Percentiles rank a stretch among this genome's conserved stretches.
These are phyloP conservation scores for Micromonas commoda DNA, from an alignment of 139 green algal species.

Conservation along the genomic window DNA sequence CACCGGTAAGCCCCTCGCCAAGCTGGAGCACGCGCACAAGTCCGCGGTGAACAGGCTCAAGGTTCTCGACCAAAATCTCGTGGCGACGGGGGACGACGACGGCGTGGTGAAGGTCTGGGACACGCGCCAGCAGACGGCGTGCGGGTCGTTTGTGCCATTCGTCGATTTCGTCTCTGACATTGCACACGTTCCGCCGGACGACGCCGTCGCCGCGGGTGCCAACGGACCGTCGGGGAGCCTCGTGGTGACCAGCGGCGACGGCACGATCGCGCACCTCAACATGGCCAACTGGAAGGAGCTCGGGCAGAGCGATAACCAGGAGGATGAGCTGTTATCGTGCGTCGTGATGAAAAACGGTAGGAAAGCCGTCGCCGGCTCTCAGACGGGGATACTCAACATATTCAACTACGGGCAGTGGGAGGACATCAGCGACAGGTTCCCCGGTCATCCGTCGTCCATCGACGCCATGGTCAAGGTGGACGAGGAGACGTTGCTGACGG, in stretches of 20 bases:
- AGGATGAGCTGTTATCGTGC: slow-evolving; percentile 86
- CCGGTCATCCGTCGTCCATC: slow-evolving; percentile 66
- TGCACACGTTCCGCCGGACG: slow-evolving; percentile 37
- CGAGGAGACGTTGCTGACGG: slow-evolving; percentile 80
- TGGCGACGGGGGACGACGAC: slow-evolving; percentile 68
- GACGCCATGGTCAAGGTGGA: slow-evolving; percentile 68
- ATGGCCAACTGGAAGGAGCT: slow-evolving; percentile 40
- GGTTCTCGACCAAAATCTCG: slow-evolving; percentile 25
- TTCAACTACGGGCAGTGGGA: slow-evolving; percentile 85
- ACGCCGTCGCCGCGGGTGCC: slow-evolving; percentile 11
- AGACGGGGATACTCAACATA: slow-evolving; percentile 63
- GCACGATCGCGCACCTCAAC: slow-evolving; percentile 59
- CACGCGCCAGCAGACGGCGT: slow-evolving; percentile 39
- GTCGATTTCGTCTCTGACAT: slow-evolving; percentile 73
- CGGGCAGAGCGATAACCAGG: slow-evolving; percentile 67
- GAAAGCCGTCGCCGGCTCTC: slow-evolving; percentile 55
- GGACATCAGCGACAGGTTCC: slow-evolving; percentile 74
- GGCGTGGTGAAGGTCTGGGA: slow-evolving; percentile 77
- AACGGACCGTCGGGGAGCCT: slow-evolving; percentile 26
- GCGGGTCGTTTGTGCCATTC: slow-evolving; percentile 51
- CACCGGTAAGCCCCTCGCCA: slow-evolving; percentile 37
- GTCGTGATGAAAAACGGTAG: slow-evolving; percentile 37
- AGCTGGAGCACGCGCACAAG: slow-evolving; percentile 51
- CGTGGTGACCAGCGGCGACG: slow-evolving; percentile 68
- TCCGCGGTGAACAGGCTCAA: slow-evolving; percentile 52